Evolutionary conservation across 306 rosid species (phyloP), one percentile per base, ranked within the genome.

Genomic region (Gastrolobium bilobum): DNA sequence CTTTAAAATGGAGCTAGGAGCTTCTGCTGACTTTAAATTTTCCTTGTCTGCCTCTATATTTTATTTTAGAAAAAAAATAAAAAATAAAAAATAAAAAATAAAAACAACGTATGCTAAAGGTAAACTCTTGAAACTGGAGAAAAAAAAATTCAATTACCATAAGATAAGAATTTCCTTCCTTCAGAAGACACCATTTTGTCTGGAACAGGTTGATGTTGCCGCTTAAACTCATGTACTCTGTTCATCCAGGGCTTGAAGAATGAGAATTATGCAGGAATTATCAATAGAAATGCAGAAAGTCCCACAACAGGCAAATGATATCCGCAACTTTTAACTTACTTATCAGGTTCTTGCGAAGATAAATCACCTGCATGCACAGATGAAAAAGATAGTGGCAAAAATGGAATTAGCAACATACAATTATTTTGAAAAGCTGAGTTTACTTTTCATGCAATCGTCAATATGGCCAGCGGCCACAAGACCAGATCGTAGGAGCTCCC

Each of bases 271-370:
- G 54, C 54, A 68, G n/a, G 40, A 60, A 76, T 53, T 61, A 52
- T 61, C 57, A 52, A 77, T 47, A 61, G 33, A 77, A 80, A 68
- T 71, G 79, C 14, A 42, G 61, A 68, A 61, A 26, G n/a, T 58
- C 14, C 70, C 11, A 8, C 69, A 61, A 11, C 14, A 35, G 53
- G 68, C 10, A 79, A 77, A 57, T 40, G 31, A 47, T 61, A 70
- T 66, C 58, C 65, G 79, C 42, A 82, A 76, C 33, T 43, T 80
- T 47, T 39, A 62, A 89, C 93, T 84, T 81, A 91, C 97, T 65
- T 83, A 51, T 50, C 77, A 20, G 75, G 82, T 68, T 77, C 84
- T 29, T 70, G 70, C 64, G 84, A 57, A 79, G 82, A 54, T 50
- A 47, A 54, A 70, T 82, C 86, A 67, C 75, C 87, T 81, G 90